phyloP scores from a whole-genome alignment of 1,284 basidiomycete species.

The Pisolithus thermaeus region DNA sequence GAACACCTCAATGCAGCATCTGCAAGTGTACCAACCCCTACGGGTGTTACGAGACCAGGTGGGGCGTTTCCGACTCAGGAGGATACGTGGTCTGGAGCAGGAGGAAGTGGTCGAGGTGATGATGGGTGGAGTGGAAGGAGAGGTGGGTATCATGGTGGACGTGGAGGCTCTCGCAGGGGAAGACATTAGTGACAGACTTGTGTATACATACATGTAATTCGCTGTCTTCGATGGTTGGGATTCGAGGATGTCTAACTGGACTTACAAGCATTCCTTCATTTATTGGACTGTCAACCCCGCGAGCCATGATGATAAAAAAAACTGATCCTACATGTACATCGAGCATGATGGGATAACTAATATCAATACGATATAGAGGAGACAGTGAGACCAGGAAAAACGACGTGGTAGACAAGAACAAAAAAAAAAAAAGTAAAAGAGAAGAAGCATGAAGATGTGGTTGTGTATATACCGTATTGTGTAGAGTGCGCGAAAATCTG shows the following conservation, averaged over 20 bases:
- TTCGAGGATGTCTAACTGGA: too few species aligned
- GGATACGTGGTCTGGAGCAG: conserved; percentile 33
- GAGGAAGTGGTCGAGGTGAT: conserved; percentile 18
- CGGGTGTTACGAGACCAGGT: conserved; percentile 21
- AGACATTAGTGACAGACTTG: conserved; percentile 14
- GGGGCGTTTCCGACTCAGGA: conserved; percentile 36
- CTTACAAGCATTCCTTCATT: too few species aligned
- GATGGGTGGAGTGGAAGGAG: conserved; percentile 23
- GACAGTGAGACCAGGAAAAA: too few species aligned
- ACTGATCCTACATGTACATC: not conserved
- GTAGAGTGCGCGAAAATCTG: not conserved
- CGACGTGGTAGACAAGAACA: too few species aligned
- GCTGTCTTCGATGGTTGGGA: not conserved
- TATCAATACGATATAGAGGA: too few species aligned
- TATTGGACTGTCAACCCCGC: too few species aligned
- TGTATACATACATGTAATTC: not conserved
- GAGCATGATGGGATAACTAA: not conserved
- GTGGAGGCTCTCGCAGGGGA: conserved; percentile 23
- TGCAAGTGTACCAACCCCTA: not conserved
- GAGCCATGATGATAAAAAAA: too few species aligned
- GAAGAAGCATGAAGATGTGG: not conserved
- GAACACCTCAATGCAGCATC: conserved; percentile 15
- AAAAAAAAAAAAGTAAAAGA: not conserved
- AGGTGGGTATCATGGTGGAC: conserved; percentile 24
- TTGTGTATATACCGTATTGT: not conserved